Base-by-base conservation (phyloP, 1,284 basidiomycete species). In the Leccinum insolens region DNA sequence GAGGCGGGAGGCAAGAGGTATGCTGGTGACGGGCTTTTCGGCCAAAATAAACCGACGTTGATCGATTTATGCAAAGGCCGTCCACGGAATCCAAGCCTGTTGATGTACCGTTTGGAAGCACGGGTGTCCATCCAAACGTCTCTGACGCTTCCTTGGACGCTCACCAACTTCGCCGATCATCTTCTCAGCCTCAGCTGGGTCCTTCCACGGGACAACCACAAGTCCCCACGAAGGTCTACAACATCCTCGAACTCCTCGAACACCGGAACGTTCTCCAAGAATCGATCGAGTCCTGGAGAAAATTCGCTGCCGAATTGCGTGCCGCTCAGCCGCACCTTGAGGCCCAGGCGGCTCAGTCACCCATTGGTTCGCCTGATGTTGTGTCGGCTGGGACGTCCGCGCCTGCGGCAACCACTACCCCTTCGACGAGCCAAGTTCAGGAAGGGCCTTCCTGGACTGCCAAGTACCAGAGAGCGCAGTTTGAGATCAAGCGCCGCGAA, bases 401-500 rank as follows among this genome's bases (percentile, higher is more conserved):
- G 28, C 39, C 55, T 2, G 41, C 55, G 8, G 7, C 65, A 22
- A 14, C 66, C 6, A 9, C 44, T n/a, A 28, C 62, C 25, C 17
- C 66, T 61, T 62, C 59, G 17, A 61, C 60, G 3, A 28, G 55
- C 17, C 71, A 69, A 58, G 7, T 60, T 58, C 73, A 69, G 37
- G 73, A 74, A 17, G 41, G 41, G 41, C 49, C 75, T 59, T 69
- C 77, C 8, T 77, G 77, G 71, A 44, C 60, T 9, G 66, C 28
- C 66, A 77, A 71, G 57, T 69, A 69, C 61, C 69, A 80, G 39
- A 68, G 72, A 65, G 74, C 74, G 20, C 77, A 75, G 52, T 76
- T 78, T 63, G 77, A 79, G 67, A 79, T 76, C 63, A 79, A 74
- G 61, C 77, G 75, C 25, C 74, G 77, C 39, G 75, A 78, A 64